These are phyloP conservation scores for Nakataea oryzae DNA, from an alignment of 2,329 filamentous ascomycete species.

Conservation along the genomic window DNA sequence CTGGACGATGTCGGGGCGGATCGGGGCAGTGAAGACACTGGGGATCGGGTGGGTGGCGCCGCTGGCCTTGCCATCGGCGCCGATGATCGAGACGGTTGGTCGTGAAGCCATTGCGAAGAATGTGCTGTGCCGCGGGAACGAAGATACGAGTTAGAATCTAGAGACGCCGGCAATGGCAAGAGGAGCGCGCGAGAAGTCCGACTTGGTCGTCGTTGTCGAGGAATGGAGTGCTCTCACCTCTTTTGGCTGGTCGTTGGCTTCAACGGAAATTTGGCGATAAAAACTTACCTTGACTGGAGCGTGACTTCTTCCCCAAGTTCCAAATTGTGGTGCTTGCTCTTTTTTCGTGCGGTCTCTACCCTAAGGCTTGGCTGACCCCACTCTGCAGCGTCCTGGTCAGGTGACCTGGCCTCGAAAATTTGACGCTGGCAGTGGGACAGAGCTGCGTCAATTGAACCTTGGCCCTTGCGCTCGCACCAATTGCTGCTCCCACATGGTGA, in stretches of 20 bases:
- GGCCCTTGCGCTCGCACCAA: neutral
- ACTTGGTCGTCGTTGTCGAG: neutral
- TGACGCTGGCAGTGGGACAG: too few species aligned
- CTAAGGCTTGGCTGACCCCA: neutral
- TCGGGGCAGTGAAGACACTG: slow-evolving; percentile 92
- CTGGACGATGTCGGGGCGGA: slow-evolving; percentile 98
- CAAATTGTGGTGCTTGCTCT: neutral
- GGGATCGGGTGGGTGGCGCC: slow-evolving; percentile 86
- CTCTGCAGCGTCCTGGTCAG: neutral
- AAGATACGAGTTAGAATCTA: neutral
- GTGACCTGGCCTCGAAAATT: neutral
- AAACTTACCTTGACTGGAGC: neutral
- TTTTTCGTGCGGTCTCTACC: neutral
- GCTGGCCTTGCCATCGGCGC: slow-evolving; percentile 88
- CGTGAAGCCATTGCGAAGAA: slow-evolving; percentile 67
- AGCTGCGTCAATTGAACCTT: neutral
- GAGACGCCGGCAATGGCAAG: too few species aligned
- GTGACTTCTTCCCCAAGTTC: neutral
- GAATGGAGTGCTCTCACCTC: neutral
- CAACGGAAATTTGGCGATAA: neutral
- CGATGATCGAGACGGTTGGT: slow-evolving; percentile 95
- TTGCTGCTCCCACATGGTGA: neutral
- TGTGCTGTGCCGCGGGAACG: neutral
- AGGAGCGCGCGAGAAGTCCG: neutral
- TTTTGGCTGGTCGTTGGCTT: neutral